A percentile compares a stretch with the other conserved stretches of the same genome.
These are phyloP conservation scores for Ceratocystis albifundus DNA, from an alignment of 2,329 filamentous ascomycete species.

Conservation along the genomic window DNA sequence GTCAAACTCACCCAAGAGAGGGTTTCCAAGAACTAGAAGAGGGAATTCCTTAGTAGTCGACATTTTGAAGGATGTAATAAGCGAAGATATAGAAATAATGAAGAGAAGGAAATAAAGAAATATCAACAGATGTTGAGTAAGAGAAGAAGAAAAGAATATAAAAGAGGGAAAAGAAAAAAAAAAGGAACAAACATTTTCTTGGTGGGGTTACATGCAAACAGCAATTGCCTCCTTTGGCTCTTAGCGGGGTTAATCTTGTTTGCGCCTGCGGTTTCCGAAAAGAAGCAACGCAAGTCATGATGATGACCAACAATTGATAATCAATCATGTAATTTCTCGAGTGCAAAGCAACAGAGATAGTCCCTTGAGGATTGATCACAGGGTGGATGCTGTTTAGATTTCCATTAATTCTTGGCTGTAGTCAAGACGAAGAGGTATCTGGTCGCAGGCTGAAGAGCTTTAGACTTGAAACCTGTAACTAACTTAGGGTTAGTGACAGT, in stretches of 20 bases:
- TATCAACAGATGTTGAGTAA: neutral
- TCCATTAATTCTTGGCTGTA: no score
- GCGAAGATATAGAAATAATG: neutral
- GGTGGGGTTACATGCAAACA: conserved; percentile 14
- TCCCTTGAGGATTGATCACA: neutral
- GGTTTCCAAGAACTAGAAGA: conserved; percentile 92
- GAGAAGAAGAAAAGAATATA: conserved; percentile 6
- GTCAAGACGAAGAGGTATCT: no score
- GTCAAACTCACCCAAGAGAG: conserved; percentile 68
- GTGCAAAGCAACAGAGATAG: neutral
- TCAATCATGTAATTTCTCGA: neutral
- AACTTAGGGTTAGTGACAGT: neutral
- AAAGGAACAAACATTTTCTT: conserved; percentile 7
- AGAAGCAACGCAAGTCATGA: neutral
- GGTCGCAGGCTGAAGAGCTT: neutral
- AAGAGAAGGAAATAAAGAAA: conserved; percentile 5
- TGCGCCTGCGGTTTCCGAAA: conserved; percentile 2
- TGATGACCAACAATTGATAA: neutral
- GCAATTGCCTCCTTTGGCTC: neutral
- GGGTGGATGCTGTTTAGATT: no score
- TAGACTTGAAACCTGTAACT: neutral
- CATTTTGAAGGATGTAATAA: conserved; percentile 42
- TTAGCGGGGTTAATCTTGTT: conserved; percentile 14
- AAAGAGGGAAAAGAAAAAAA: neutral
- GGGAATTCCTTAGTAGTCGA: conserved; percentile 66